phyloP scores from a whole-genome alignment of 2,329 filamentous ascomycete genomes.

The Sarocladium oryzae region DNA sequence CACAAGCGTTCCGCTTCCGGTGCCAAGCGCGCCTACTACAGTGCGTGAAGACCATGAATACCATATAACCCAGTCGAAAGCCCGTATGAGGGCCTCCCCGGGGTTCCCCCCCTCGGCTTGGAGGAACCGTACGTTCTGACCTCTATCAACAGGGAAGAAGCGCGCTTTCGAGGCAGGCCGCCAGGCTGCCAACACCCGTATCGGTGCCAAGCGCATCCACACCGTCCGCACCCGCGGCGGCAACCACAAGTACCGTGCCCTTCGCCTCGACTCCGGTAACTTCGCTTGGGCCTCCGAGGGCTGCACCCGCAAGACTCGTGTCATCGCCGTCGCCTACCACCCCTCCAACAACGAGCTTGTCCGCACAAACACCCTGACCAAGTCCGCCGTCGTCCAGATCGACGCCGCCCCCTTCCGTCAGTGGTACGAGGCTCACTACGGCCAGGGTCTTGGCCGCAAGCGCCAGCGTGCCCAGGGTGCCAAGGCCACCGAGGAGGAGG shows the following conservation, averaged over 20 bases:
- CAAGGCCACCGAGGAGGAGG: slow-evolving; percentile 51
- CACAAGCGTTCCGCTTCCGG: slow-evolving; percentile 99
- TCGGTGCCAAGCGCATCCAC: slow-evolving; percentile 94
- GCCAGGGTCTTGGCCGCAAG: slow-evolving; percentile 78
- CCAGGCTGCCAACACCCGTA: slow-evolving; percentile 99
- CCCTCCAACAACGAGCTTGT: slow-evolving; percentile 99
- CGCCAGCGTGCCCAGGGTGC: slow-evolving; percentile 78
- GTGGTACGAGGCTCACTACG: slow-evolving; percentile 99
- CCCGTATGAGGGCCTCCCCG: slow-evolving; percentile 46
- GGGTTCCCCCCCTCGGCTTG: slow-evolving; percentile 14
- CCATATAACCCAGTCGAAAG: slow-evolving; percentile 43
- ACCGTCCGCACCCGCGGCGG: slow-evolving; percentile 95
- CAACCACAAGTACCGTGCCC: slow-evolving; percentile 99
- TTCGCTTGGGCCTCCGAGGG: slow-evolving; percentile 99
- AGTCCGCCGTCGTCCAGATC: slow-evolving; percentile 96
- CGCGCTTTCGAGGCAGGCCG: slow-evolving; percentile 99
- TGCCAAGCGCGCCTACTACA: slow-evolving; percentile 93
- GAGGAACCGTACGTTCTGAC: slow-evolving; percentile 63
- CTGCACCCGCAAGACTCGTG: slow-evolving; percentile 96
- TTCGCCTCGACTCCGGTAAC: slow-evolving; percentile 98
- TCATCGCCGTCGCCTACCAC: slow-evolving; percentile 98
- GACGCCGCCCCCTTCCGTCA: slow-evolving; percentile 98
- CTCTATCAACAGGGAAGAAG: slow-evolving; percentile 77
- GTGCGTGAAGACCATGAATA: slow-evolving; percentile 46
- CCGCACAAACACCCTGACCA: slow-evolving; percentile 99